phyloP scores from a whole-genome alignment of 73 alveolate species.

The Tetrahymena malaccensis region DNA sequence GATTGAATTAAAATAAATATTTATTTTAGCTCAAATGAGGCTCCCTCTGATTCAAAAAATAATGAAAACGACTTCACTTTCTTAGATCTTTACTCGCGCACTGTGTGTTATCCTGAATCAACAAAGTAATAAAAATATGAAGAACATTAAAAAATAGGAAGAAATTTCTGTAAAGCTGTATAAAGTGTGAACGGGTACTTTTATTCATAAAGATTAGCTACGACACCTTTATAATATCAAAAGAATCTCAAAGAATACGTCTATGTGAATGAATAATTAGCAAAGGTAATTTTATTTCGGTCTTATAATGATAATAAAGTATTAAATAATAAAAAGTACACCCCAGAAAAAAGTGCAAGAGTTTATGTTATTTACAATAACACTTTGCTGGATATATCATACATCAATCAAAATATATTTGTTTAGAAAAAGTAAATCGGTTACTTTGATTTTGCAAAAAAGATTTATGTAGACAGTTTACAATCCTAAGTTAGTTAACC shows the following conservation, averaged over 20 bases:
- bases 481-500: background rate
- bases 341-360: background rate
- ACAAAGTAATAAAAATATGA: background rate
- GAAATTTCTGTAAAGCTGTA: background rate
- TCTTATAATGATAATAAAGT: too few species aligned
- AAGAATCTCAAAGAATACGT: background rate
- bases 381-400: background rate
- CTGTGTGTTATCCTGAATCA: background rate
- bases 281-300: background rate
- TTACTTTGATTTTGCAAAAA: background rate
- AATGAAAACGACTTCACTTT: background rate
- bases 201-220: background rate
- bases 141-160: background rate
- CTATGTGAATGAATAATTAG: background rate
- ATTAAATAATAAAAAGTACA: background rate
- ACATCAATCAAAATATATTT: background rate
- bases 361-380: background rate
- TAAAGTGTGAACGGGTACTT: background rate
- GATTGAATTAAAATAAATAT: background rate
- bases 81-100: background rate
- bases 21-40: background rate
- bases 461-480: background rate
- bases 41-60: background rate
- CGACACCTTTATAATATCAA: background rate
- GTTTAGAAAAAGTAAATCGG: background rate